Conservation (phyloP, 495 filamentous ascomycete genomes). For the Acidomyces sp. region DNA sequence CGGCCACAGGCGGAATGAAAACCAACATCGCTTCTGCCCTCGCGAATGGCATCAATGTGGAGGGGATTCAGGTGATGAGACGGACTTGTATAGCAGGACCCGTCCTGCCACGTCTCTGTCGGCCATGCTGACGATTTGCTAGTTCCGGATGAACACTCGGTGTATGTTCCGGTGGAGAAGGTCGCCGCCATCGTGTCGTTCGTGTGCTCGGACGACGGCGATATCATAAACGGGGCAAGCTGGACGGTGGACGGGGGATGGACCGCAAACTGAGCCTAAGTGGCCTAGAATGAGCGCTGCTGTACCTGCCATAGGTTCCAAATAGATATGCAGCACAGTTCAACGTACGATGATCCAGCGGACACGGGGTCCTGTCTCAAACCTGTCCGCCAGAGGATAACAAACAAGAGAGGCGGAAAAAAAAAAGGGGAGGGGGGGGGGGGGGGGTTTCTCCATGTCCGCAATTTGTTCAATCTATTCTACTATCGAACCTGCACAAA, state of each 20-base stretch:
- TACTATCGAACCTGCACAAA: too few relatives aligned
- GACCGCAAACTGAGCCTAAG: slow-evolving; percentile 9
- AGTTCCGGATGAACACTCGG: slow-evolving; percentile 3
- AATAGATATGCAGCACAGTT: too few relatives aligned
- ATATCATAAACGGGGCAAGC: slow-evolving; percentile 17
- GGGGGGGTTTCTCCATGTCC: too few relatives aligned
- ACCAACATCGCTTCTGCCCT: slow-evolving; percentile 44
- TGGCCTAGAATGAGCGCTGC: too few relatives aligned
- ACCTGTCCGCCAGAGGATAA: too few relatives aligned
- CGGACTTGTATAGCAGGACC: slow-evolving; percentile 3
- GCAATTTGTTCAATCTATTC: too few relatives aligned
- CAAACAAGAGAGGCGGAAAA: too few relatives aligned
- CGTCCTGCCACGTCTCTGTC: too few relatives aligned
- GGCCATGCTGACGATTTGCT: neutral
- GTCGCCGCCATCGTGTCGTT: slow-evolving; percentile 18
- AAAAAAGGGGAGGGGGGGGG: too few relatives aligned
- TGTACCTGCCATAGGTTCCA: too few relatives aligned
- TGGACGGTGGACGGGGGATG: slow-evolving; percentile 18
- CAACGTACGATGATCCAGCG: too few relatives aligned
- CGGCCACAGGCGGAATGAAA: slow-evolving; percentile 43
- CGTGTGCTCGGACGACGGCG: slow-evolving; percentile 12
- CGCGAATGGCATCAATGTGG: slow-evolving; percentile 31
- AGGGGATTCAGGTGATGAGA: slow-evolving; percentile 20
- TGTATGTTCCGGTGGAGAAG: slow-evolving; percentile 11
- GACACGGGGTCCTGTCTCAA: too few relatives aligned